Percentiles rank a stretch among this genome's conserved stretches.
These are phyloP conservation scores for Juglanconis oblonga DNA, from an alignment of 2,329 filamentous ascomycete species.

Conservation along the genomic window DNA sequence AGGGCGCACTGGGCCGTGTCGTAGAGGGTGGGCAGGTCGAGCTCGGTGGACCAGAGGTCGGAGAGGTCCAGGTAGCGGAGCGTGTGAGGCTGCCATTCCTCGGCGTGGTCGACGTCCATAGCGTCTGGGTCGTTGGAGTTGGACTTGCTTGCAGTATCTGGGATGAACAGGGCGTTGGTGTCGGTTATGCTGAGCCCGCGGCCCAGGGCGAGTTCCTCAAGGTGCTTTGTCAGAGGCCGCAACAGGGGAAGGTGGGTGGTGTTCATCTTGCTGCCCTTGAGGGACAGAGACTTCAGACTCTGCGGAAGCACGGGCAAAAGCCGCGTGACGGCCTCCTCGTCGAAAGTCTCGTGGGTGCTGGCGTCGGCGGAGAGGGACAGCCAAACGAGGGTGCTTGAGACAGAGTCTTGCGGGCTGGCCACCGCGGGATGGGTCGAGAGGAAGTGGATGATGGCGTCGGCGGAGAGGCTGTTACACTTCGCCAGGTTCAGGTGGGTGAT, in stretches of 20 bases:
- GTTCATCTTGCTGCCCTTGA: constrained; percentile 72
- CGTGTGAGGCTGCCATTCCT: constrained; percentile 52
- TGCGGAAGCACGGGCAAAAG: constrained; percentile 65
- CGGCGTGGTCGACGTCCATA: constrained; percentile 20
- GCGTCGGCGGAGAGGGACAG: constrained; percentile 72
- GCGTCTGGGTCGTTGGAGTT: constrained; percentile 15
- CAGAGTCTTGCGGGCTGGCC: constrained; percentile 63
- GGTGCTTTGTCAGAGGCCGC: constrained; percentile 63
- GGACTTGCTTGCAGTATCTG: constrained; percentile 29
- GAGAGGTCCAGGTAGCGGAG: constrained; percentile 77
- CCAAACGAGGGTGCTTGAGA: constrained; percentile 61
- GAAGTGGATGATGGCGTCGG: constrained; percentile 67
- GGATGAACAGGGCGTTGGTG: constrained; percentile 62
- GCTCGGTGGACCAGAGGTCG: constrained; percentile 61
- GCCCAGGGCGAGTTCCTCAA: constrained; percentile 75
- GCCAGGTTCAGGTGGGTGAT: constrained; percentile 77
- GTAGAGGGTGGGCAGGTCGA: constrained; percentile 55
- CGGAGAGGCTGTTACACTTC: constrained; percentile 69
- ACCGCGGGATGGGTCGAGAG: constrained; percentile 69
- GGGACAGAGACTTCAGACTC: constrained; percentile 69
- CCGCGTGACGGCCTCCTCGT: constrained; percentile 60
- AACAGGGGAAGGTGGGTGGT: constrained; percentile 62
- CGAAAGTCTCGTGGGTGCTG: constrained; percentile 68
- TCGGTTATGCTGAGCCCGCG: constrained; percentile 64
- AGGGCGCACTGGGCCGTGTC: constrained; percentile 49